These are phyloP conservation scores for Candida michaelii DNA, from an alignment of 805 yeast genomes.

Conservation along the genomic window DNA sequence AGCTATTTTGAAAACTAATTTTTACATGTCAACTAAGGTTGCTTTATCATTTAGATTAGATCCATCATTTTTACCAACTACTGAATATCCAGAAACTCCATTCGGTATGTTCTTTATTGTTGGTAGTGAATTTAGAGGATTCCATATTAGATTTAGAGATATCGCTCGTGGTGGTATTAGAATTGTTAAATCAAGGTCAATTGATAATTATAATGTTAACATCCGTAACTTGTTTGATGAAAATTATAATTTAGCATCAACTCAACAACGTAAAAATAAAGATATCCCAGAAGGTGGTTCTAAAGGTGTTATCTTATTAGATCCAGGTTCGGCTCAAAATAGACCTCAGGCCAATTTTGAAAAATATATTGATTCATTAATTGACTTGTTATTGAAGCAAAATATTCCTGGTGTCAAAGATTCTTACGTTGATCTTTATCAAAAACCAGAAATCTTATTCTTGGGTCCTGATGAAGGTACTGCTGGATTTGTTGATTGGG, in stretches of 20 bases:
- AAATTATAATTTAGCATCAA: conserved; percentile 90
- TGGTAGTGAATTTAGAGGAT: conserved; percentile 95
- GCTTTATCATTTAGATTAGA: conserved; percentile 91
- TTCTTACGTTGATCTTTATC: conserved; percentile 78
- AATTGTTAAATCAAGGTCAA: conserved; percentile 82
- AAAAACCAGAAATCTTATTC: conserved; percentile 84
- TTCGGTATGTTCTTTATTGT: conserved; percentile 94
- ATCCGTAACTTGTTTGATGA: conserved; percentile 91
- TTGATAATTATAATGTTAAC: conserved; percentile 82
- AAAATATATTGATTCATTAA: conserved; percentile 87
- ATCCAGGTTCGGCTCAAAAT: conserved; percentile 72
- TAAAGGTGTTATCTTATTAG: conserved; percentile 90
- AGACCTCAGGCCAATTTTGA: conserved; percentile 82
- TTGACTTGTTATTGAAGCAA: conserved; percentile 72
- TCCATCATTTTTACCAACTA: conserved; percentile 77
- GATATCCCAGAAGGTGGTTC: conserved; percentile 99
- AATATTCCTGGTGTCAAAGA: conserved; percentile 75
- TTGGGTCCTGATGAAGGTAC: conserved; percentile 99
- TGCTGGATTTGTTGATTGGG: conserved; percentile 95
- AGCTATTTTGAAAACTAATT: conserved; percentile 88
- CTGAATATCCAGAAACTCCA: conserved; percentile 91
- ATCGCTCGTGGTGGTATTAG: conserved; percentile 98
- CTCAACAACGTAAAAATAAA: conserved; percentile 95
- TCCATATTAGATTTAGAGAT: conserved; percentile 95
- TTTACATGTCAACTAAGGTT: conserved; percentile 89